Conservation (phyloP, 306 rosid species). For the Geum urbanum region DNA sequence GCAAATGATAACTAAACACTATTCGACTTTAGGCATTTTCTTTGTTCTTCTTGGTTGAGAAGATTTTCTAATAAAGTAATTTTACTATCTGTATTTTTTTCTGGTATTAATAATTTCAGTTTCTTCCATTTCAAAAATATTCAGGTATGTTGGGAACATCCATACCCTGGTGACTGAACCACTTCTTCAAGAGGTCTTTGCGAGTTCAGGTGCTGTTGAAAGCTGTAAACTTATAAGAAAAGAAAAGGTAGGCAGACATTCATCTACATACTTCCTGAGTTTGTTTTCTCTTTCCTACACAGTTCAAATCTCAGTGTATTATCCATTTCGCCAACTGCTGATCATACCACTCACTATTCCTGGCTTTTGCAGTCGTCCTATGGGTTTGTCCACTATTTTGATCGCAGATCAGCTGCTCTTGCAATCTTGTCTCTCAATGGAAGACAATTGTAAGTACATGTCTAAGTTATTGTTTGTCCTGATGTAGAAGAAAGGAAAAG, state of each 20-base stretch:
- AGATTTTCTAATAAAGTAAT: conserved; percentile 30
- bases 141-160: conserved; percentile 95
- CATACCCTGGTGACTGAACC: conserved; percentile 95
- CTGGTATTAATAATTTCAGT: conserved; percentile 38
- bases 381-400: conserved; percentile 92
- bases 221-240: conserved; percentile 91
- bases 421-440: conserved; percentile 92
- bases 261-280: background rate
- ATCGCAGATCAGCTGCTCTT: conserved; percentile 92
- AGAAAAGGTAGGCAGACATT: conserved; percentile 61
- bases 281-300: background rate
- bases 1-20: background rate
- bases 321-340: conserved; percentile 5
- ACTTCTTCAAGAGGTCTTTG: conserved; percentile 96
- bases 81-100: conserved; percentile 32
- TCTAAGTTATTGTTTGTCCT: background rate
- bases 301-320: background rate
- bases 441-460: conserved; percentile 76
- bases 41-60: conserved; percentile 14
- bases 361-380: conserved; percentile 81
- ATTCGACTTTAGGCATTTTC: conserved; percentile 1
- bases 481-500: background rate
- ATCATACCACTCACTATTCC: conserved; percentile 7
- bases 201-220: conserved; percentile 87
- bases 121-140: conserved; percentile 48